Evolutionary conservation across 2,329 filamentous ascomycete genomes (phyloP).

Genomic region (Blastomyces parvus): DNA sequence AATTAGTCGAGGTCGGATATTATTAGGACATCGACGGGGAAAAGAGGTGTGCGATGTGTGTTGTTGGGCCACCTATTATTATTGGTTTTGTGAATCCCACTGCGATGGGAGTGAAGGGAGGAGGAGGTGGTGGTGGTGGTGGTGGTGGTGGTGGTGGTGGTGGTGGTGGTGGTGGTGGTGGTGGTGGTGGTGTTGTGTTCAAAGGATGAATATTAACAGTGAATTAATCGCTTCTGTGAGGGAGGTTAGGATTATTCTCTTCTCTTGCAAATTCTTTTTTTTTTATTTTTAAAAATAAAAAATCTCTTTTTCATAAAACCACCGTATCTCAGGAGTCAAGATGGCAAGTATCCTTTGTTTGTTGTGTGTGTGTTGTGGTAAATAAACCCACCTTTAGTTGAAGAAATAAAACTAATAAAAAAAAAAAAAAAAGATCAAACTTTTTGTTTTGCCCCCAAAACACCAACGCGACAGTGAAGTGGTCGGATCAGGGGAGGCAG

Average conservation of each 20-base stretch:
- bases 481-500: background rate
- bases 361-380: too few relatives aligned
- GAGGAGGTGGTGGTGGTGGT: too few relatives aligned
- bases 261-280: background rate
- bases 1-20: background rate
- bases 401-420: background rate
- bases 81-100: background rate
- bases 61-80: background rate
- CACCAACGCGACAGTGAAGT: slow-evolving; percentile 1
- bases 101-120: background rate
- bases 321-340: background rate
- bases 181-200: background rate
- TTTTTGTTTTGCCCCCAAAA: background rate
- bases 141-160: too few relatives aligned
- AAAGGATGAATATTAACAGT: background rate
- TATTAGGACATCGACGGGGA: background rate
- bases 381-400: background rate
- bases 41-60: background rate
- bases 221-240: background rate
- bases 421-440: background rate
- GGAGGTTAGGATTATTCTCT: background rate
- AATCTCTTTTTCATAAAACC: too few relatives aligned
- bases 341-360: background rate
- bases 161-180: too few relatives aligned
- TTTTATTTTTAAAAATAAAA: too few relatives aligned